phyloP scores from a whole-genome alignment of 129 eudicot genomes.

The Erigeron canadensis region DNA sequence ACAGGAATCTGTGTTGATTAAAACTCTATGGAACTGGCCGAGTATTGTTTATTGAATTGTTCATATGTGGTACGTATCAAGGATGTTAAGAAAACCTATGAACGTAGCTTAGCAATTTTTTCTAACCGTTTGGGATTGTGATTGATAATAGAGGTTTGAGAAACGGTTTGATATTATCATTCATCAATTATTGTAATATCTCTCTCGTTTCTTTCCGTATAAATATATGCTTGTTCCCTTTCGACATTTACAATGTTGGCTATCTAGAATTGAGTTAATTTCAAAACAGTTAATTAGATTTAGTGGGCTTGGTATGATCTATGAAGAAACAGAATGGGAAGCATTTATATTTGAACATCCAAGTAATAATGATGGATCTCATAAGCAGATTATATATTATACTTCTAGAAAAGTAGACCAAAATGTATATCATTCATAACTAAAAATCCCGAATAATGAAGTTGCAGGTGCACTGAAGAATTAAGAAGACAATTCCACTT shows the following conservation, averaged over 20 bases:
- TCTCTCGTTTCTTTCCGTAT: background rate
- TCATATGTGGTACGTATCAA: constrained; percentile 15
- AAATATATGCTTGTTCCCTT: background rate
- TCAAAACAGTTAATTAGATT: background rate
- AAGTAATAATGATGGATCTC: background rate
- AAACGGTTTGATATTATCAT: constrained; percentile 7
- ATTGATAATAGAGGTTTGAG: background rate
- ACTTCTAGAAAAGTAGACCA: background rate
- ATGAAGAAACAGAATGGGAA: background rate
- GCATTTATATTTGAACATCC: background rate
- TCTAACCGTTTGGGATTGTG: background rate
- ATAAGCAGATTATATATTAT: background rate
- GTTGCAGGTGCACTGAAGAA: constrained; percentile 12
- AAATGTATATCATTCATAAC: constrained; percentile 6
- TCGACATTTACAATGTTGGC: background rate
- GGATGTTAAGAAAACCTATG: background rate
- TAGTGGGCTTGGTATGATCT: background rate
- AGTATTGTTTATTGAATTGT: background rate
- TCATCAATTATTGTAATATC: constrained; percentile 1
- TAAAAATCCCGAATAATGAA: background rate
- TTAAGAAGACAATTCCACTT: background rate
- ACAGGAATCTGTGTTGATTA: constrained; percentile 8
- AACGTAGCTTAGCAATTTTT: background rate
- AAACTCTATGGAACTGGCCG: background rate
- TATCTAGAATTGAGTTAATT: background rate